phyloP scores from a whole-genome alignment of 2,329 filamentous ascomycete species.

The Ophiostoma fasciatum region DNA sequence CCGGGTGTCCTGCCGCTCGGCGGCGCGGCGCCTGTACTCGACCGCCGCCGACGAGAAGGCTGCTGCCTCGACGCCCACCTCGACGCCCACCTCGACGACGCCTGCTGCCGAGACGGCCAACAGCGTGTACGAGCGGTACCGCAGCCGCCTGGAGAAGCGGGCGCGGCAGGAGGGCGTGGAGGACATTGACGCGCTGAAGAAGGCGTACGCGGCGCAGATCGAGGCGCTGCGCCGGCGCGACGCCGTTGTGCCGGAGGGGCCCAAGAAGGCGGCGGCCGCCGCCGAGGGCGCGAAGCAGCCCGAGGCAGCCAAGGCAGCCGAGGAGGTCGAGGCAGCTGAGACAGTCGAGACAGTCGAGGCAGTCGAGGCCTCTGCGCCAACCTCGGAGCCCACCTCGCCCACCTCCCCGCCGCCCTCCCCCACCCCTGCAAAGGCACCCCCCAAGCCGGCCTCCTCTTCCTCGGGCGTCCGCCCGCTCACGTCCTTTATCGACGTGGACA shows the following conservation, averaged over 20 bases:
- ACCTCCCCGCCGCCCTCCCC: not conserved
- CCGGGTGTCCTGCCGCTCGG: too few species aligned
- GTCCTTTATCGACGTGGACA: constrained; percentile 59
- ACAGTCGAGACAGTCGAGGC: too few species aligned
- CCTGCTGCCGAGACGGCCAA: too few species aligned
- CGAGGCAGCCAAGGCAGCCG: not conserved
- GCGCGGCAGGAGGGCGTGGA: constrained; percentile 57
- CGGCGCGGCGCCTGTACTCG: too few species aligned
- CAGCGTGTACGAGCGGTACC: constrained; percentile 87
- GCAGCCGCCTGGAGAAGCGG: constrained; percentile 69
- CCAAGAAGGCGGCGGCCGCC: not conserved
- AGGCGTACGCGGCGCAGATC: constrained; percentile 78
- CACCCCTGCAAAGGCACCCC: not conserved
- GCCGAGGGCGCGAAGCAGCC: too few species aligned
- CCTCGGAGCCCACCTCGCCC: not conserved
- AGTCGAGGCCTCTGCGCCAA: too few species aligned
- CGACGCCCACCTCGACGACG: too few species aligned
- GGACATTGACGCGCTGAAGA: constrained; percentile 61
- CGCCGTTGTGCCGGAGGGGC: constrained; percentile 28
- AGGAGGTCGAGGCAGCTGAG: not conserved
- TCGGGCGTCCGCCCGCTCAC: constrained; percentile 26
- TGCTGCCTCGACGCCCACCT: too few species aligned
- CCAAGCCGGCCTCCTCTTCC: constrained; percentile 16
- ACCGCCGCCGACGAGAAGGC: too few species aligned
- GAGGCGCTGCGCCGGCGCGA: constrained; percentile 52